phyloP scores from a whole-genome alignment of 768 basidiomycete species.

The Tylopilus plumbeoviolaceoides region DNA sequence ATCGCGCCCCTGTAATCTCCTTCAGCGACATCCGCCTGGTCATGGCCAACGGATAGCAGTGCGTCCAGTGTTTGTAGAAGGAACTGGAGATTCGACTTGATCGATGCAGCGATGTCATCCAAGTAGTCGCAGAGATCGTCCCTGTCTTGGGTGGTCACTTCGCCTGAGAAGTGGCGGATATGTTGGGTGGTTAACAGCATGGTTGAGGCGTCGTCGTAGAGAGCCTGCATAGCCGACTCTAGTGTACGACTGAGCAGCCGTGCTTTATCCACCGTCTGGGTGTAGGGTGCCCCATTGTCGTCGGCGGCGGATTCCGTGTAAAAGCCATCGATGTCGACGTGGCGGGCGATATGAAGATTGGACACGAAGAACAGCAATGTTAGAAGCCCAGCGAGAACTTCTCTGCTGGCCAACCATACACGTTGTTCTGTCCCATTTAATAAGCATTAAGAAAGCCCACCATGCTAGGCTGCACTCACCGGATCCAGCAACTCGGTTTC shows the following conservation, averaged over 20 bases:
- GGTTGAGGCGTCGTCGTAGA: slow-evolving; percentile 67
- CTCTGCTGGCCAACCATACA: slow-evolving; percentile 40
- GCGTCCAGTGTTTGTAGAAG: slow-evolving; percentile 59
- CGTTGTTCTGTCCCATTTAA: slow-evolving; percentile 19
- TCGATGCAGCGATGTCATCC: slow-evolving; percentile 45
- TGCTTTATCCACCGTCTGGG: slow-evolving; percentile 65
- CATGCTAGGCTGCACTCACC: slow-evolving; percentile 19
- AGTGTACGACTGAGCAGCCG: slow-evolving; percentile 63
- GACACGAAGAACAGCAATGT: slow-evolving; percentile 55
- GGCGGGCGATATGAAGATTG: slow-evolving; percentile 74
- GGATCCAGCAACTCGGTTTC: slow-evolving; percentile 16
- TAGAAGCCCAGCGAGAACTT: slow-evolving; percentile 52
- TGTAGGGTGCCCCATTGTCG: slow-evolving; percentile 49
- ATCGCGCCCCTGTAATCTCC: slow-evolving; percentile 73
- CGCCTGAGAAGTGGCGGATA: slow-evolving; percentile 16
- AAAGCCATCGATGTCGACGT: slow-evolving; percentile 80
- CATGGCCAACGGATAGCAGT: slow-evolving; percentile 59
- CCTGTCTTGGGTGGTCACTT: slow-evolving; percentile 8
- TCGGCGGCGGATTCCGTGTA: slow-evolving; percentile 42
- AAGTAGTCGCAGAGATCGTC: slow-evolving; percentile 39
- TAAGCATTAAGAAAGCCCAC: slow-evolving; percentile 3
- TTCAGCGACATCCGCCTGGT: slow-evolving; percentile 66
- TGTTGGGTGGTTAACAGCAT: slow-evolving; percentile 58
- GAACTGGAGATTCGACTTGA: slow-evolving; percentile 53
- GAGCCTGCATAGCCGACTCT: slow-evolving; percentile 65